These are phyloP conservation scores for Parafenestella ontariensis DNA, from an alignment of 2,329 filamentous ascomycete species.

Conservation along the genomic window DNA sequence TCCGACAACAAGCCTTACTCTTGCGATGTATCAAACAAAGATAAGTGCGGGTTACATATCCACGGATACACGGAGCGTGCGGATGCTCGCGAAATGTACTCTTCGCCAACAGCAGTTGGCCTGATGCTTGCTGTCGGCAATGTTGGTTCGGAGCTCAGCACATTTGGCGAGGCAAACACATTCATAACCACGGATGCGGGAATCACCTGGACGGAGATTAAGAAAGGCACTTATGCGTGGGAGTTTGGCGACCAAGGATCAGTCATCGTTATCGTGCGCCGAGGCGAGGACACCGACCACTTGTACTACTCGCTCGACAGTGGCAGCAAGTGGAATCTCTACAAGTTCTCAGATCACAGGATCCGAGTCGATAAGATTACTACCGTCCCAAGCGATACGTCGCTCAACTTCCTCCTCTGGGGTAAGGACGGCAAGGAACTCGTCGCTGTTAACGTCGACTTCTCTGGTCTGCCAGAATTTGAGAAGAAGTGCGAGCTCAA, in stretches of 20 bases:
- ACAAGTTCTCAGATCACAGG: conserved; percentile 73
- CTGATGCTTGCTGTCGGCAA: conserved; percentile 93
- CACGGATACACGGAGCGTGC: conserved; percentile 93
- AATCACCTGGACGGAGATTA: conserved; percentile 82
- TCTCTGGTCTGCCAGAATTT: conserved; percentile 71
- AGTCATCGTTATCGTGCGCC: conserved; percentile 84
- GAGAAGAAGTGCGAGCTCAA: conserved; percentile 74
- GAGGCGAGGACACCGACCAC: conserved; percentile 69
- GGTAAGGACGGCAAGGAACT: conserved; percentile 65
- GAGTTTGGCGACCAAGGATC: conserved; percentile 96
- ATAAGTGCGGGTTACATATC: conserved; percentile 84
- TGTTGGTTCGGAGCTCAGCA: conserved; percentile 75
- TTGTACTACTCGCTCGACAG: conserved; percentile 82
- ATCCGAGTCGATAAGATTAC: conserved; percentile 81
- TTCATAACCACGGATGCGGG: conserved; percentile 94
- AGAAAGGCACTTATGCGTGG: conserved; percentile 90
- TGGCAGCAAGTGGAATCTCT: conserved; percentile 78
- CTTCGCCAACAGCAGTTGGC: conserved; percentile 85
- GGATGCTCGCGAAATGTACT: conserved; percentile 84
- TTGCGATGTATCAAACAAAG: conserved; percentile 66
- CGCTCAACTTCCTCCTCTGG: conserved; percentile 93
- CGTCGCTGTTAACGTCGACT: conserved; percentile 85
- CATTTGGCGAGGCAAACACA: conserved; percentile 78
- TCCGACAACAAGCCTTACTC: conserved; percentile 73
- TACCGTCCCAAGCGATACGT: conserved; percentile 86